phyloP scores from a whole-genome alignment of 2,329 filamentous ascomycete genomes.

The Stromatinia cepivora region DNA sequence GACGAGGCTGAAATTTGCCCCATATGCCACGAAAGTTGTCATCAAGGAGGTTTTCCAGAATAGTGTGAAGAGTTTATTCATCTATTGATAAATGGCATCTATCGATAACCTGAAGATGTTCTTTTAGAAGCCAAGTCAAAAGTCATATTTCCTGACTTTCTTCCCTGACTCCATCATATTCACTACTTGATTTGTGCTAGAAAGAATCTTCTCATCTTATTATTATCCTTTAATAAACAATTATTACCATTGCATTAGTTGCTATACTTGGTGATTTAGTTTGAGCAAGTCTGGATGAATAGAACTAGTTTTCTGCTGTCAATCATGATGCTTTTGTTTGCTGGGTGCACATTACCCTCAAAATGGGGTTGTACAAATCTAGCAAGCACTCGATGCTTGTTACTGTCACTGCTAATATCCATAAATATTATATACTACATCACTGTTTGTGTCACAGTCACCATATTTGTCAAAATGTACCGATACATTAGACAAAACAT shows the following conservation, averaged over 20 bases:
- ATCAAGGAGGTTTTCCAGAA: not conserved
- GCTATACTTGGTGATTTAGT: not conserved
- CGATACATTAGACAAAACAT: too few relatives aligned
- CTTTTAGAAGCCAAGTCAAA: too few relatives aligned
- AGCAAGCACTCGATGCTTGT: not conserved
- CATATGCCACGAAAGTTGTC: not conserved
- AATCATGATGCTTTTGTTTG: not conserved
- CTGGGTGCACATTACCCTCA: not conserved
- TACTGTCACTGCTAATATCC: too few relatives aligned
- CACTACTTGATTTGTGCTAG: too few relatives aligned
- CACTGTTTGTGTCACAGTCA: not conserved
- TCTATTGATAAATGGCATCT: too few relatives aligned
- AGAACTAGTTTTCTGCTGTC: not conserved
- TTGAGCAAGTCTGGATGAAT: not conserved
- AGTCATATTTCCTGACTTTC: too few relatives aligned
- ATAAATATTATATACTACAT: not conserved
- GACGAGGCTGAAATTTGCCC: not conserved
- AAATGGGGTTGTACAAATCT: too few relatives aligned
- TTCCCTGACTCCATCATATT: too few relatives aligned
- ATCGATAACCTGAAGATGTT: too few relatives aligned
- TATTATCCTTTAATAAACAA: too few relatives aligned
- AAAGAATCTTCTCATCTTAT: too few relatives aligned
- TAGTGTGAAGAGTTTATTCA: not conserved
- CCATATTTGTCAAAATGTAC: too few relatives aligned
- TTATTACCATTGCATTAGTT: not conserved